phyloP scores from a whole-genome alignment of 129 eudicot genomes.

The Scalesia atractyloides region DNA sequence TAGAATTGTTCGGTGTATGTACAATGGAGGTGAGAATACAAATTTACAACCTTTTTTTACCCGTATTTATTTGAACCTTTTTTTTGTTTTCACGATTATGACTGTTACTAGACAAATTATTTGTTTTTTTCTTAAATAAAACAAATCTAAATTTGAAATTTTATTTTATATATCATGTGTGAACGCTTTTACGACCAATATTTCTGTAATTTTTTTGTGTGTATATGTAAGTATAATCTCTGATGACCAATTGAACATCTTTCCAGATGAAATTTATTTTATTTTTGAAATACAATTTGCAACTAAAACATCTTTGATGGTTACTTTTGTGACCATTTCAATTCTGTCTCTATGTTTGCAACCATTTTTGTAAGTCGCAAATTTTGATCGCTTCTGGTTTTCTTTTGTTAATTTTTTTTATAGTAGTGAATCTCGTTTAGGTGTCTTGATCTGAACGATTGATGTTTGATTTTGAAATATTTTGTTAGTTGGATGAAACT shows the following conservation, averaged over 20 bases:
- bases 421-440: neutral
- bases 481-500: constrained; percentile 42
- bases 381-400: neutral
- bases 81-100: too few species aligned
- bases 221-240: too few species aligned
- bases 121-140: too few species aligned
- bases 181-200: too few species aligned
- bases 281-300: neutral
- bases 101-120: too few species aligned
- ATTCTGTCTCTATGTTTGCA: neutral
- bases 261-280: too few species aligned
- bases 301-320: neutral
- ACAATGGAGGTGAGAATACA: constrained; percentile 37
- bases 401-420: too few species aligned
- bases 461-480: neutral
- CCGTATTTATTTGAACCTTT: neutral
- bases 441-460: neutral
- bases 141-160: too few species aligned
- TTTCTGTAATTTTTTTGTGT: too few species aligned
- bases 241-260: too few species aligned
- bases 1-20: constrained; percentile 59
- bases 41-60: neutral
- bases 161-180: too few species aligned
- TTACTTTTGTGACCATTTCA: neutral
- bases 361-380: neutral